Evolutionary conservation across 306 rosid species (phyloP).

Genomic region (Castanea sativa): DNA sequence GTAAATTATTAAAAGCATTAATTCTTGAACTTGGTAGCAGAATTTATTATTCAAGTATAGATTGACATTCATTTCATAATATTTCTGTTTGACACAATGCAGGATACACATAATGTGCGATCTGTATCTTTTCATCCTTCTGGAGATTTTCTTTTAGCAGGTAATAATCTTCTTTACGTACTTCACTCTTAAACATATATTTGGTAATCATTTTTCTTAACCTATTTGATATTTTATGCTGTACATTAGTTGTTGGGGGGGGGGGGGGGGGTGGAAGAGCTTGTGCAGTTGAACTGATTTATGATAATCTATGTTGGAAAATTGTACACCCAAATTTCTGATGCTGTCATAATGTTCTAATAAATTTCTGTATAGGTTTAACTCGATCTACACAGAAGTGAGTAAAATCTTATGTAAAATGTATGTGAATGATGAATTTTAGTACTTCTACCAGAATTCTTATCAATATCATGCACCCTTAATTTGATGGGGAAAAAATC

Average conservation of each 20-base stretch:
- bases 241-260: background rate
- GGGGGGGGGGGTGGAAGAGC: background rate
- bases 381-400: background rate
- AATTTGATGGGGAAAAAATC: background rate
- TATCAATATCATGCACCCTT: background rate
- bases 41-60: slow-evolving; percentile 8
- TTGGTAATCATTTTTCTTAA: background rate
- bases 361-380: background rate
- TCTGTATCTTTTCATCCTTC: slow-evolving; percentile 91
- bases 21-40: slow-evolving; percentile 16
- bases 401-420: background rate
- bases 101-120: slow-evolving; percentile 96
- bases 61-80: slow-evolving; percentile 4
- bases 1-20: slow-evolving; percentile 20
- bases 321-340: background rate
- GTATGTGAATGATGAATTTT: background rate
- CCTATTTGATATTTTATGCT: slow-evolving; percentile 9
- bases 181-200: background rate
- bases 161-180: slow-evolving; percentile 35
- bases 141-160: slow-evolving; percentile 88
- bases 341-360: background rate
- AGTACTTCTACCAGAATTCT: slow-evolving; percentile 6
- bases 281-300: background rate
- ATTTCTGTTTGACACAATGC: slow-evolving; percentile 20
- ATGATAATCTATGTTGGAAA: background rate